Conservation (phyloP, 2,329 filamentous ascomycete genomes). For the Bipolaris cookei region DNA sequence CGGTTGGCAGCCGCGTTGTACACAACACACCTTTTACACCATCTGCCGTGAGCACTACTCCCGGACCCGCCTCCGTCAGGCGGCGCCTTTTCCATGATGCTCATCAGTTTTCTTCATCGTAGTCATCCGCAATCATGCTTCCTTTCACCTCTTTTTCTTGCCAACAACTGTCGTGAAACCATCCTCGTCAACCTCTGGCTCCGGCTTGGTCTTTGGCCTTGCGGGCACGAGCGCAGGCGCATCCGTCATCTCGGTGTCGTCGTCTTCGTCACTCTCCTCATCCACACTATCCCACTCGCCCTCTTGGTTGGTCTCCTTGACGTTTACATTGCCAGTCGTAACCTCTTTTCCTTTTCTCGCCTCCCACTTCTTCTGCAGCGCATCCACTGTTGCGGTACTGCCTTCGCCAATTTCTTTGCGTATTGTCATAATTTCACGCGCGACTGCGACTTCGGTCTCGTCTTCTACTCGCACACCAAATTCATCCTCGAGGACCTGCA, state of each 20-base stretch:
- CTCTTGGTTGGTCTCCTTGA: slow-evolving; percentile 65
- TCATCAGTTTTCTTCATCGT: neutral
- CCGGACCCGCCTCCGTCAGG: neutral
- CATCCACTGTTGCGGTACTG: slow-evolving; percentile 68
- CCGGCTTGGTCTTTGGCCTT: slow-evolving; percentile 42
- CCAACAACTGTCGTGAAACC: slow-evolving; percentile 53
- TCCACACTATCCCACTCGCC: slow-evolving; percentile 52
- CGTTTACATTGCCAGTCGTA: slow-evolving; percentile 53
- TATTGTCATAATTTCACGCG: slow-evolving; percentile 72
- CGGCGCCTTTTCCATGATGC: neutral
- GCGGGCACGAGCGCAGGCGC: slow-evolving; percentile 45
- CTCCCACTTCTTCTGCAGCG: slow-evolving; percentile 68
- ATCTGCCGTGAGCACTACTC: neutral
- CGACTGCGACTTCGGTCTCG: slow-evolving; percentile 77
- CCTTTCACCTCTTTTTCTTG: slow-evolving; percentile 47
- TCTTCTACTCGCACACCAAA: slow-evolving; percentile 94
- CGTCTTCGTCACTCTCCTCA: slow-evolving; percentile 59
- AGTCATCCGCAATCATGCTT: neutral
- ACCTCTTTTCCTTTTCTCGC: slow-evolving; percentile 65
- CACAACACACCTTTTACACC: no score
- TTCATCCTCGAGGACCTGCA: slow-evolving; percentile 94
- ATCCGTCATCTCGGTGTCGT: slow-evolving; percentile 48
- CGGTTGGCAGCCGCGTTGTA: neutral
- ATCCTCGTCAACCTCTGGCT: slow-evolving; percentile 51
- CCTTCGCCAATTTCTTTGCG: slow-evolving; percentile 69